Evolutionary conservation across 78 protist species (phyloP).

Genomic region (Emiliania huxleyi): DNA sequence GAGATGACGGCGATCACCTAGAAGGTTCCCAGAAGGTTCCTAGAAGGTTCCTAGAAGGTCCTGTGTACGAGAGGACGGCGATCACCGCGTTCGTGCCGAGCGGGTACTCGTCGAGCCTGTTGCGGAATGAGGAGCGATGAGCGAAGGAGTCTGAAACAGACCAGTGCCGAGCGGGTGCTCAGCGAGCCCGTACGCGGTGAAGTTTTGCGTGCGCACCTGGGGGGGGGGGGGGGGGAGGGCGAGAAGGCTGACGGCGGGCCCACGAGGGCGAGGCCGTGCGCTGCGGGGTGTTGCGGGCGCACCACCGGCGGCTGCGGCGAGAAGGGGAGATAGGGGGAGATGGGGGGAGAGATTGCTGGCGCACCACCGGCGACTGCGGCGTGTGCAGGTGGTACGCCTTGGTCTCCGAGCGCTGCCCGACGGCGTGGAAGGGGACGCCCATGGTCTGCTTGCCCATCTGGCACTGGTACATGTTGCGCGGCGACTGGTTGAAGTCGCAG

Average conservation of each 20-base stretch:
- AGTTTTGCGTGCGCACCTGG: slow-evolving; percentile 47
- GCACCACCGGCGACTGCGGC: slow-evolving; percentile 81
- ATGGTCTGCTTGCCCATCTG: slow-evolving; percentile 92
- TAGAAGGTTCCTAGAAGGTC: too few species aligned
- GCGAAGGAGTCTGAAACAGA: slow-evolving; percentile 57
- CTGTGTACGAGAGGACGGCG: slow-evolving; percentile 93
- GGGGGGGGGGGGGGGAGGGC: too few species aligned
- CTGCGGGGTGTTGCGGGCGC: too few species aligned
- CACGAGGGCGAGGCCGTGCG: too few species aligned
- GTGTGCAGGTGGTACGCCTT: slow-evolving; percentile 85
- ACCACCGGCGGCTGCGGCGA: too few species aligned
- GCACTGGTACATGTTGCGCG: slow-evolving; percentile 96
- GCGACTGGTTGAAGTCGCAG: slow-evolving; percentile 94
- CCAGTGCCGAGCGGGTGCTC: slow-evolving; percentile 95
- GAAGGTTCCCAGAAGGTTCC: slow-evolving; percentile 92
- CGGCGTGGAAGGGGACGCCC: slow-evolving; percentile 86
- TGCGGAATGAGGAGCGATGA: slow-evolving; percentile 24
- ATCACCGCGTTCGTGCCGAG: slow-evolving; percentile 94
- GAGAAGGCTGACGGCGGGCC: too few species aligned
- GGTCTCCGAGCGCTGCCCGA: slow-evolving; percentile 88
- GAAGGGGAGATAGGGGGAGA: too few species aligned
- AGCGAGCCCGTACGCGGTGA: slow-evolving; percentile 56
- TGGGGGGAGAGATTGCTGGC: too few species aligned
- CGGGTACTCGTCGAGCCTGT: slow-evolving; percentile 88
- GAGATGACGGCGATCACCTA: slow-evolving; percentile 96